phyloP scores from a whole-genome alignment of 352 stramenopile genomes.

The Lagenidium sp. region DNA sequence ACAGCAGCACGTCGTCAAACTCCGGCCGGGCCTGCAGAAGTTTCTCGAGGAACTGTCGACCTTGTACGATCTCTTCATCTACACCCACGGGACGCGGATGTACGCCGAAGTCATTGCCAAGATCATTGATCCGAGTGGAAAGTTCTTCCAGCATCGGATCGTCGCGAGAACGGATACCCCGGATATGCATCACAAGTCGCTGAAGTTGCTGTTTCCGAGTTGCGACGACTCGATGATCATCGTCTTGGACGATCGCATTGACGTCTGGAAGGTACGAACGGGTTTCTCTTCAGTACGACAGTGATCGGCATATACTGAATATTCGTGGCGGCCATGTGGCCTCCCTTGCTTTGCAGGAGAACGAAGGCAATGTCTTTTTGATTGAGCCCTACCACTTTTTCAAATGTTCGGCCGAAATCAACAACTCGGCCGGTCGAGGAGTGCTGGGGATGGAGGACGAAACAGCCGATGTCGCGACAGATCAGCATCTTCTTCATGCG shows the following conservation, averaged over 20 bases:
- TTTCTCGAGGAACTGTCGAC: conserved; percentile 83
- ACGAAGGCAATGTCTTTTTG: conserved; percentile 79
- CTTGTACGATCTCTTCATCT: conserved; percentile 92
- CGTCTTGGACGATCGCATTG: conserved; percentile 75
- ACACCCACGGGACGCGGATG: conserved; percentile 91
- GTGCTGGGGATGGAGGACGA: conserved; percentile 27
- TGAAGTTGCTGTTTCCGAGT: conserved; percentile 81
- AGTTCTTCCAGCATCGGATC: conserved; percentile 82
- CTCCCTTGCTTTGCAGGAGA: conserved; percentile 32
- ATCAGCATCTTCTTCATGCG: conserved; percentile 47
- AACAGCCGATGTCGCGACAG: conserved; percentile 14
- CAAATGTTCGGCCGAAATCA: conserved; percentile 74
- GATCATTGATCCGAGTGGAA: conserved; percentile 83
- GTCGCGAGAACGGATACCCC: conserved; percentile 81
- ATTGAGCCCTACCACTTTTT: conserved; percentile 84
- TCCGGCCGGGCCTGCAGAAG: conserved; percentile 83
- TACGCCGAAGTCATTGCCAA: conserved; percentile 93
- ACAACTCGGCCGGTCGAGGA: conserved; percentile 62
- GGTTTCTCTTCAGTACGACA: not conserved
- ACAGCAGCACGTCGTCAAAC: conserved; percentile 90
- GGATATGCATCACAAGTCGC: conserved; percentile 81
- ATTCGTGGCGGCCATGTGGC: too few relatives aligned
- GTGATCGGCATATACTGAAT: not conserved
- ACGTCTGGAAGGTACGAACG: conserved; percentile 68
- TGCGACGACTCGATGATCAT: conserved; percentile 86